Base-by-base conservation (phyloP, 225 moss, liverwort and hornwort genomes). In the Marchantia polymorpha region DNA sequence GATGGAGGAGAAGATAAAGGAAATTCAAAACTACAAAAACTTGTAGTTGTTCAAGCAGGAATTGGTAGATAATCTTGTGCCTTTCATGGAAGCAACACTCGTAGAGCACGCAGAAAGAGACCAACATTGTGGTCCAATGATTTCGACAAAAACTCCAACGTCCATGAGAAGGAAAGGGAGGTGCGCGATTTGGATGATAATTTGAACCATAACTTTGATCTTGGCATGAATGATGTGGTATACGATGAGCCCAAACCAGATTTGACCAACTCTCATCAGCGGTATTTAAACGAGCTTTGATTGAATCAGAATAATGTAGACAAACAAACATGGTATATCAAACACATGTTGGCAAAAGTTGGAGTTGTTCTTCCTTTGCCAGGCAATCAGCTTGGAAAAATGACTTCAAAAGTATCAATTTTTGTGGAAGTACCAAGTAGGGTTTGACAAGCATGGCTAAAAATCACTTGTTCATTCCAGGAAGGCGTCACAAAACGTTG, bases 31-130 rank as follows among this genome's bases (percentile, higher is more conserved):
- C 46, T 50, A 25, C n/a, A 29, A 47, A 50, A 58, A 17, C 39
- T 26, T 22, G 16, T 86, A 29, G 83, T 48, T 54, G 77, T 76
- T 1, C 83, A 83, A 25, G 93, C 91, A 53, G 89, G 91, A 77
- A 77, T 93, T 0, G 90, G 90, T 64, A 85, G 89, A 73, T 89
- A 47, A 79, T 88, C 90, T 8, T 89, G 93, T 51, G 90, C 89
- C 27, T 29, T 91, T 20, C 91, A 93, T 73, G 89, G 90, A 46
- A 82, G 81, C 76, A 89, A 86, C 53, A 68, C 84, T n/a, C 73
- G 73, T 52, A 84, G 82, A 51, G 74, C 64, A 22, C 83, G 78
- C 65, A 81, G 83, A 69, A 83, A 89, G 17, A 81, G 75, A 39
- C 81, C 80, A 14, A 82, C 89, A 14, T 70, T 66, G 70, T 81